Percentiles rank a stretch among this genome's conserved stretches.
Conservation (phyloP, 148 eudicot genomes). For the Limonium bicolor region DNA sequence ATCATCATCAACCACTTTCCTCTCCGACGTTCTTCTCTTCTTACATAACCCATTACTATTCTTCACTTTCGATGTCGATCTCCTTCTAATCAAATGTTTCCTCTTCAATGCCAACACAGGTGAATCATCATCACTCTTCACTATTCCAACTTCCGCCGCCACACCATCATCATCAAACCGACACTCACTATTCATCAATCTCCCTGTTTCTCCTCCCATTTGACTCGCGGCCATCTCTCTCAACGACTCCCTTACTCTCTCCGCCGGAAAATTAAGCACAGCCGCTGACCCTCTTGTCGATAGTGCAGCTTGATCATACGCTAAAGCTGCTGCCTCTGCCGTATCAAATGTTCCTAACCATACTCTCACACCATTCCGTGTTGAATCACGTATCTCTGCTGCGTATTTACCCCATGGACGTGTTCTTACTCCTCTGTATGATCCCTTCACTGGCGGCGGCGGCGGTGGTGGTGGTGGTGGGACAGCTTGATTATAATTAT, state of each 20-base stretch:
- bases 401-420: slow-evolving; percentile 67
- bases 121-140: slow-evolving; percentile 14
- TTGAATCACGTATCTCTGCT: slow-evolving; percentile 58
- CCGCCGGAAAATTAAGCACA: slow-evolving; percentile 45
- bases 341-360: slow-evolving; percentile 70
- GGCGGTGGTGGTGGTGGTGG: background rate
- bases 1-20: background rate
- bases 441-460: slow-evolving; percentile 5
- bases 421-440: slow-evolving; percentile 45
- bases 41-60: background rate
- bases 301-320: slow-evolving; percentile 65
- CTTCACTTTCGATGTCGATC: slow-evolving; percentile 7
- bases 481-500: background rate
- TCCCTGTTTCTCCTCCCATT: background rate
- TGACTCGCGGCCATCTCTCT: slow-evolving; percentile 17
- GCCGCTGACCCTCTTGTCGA: slow-evolving; percentile 45
- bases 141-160: background rate
- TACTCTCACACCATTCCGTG: slow-evolving; percentile 41
- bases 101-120: slow-evolving; percentile 49
- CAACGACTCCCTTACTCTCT: slow-evolving; percentile 30
- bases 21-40: slow-evolving; percentile 4
- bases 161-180: no score
- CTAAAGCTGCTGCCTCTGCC: slow-evolving; percentile 59
- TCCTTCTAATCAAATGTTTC: slow-evolving; percentile 36
- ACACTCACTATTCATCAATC: no score